Evolutionary conservation across 139 green algal species (phyloP).

Genomic region (Axilococcus clingmanii): DNA sequence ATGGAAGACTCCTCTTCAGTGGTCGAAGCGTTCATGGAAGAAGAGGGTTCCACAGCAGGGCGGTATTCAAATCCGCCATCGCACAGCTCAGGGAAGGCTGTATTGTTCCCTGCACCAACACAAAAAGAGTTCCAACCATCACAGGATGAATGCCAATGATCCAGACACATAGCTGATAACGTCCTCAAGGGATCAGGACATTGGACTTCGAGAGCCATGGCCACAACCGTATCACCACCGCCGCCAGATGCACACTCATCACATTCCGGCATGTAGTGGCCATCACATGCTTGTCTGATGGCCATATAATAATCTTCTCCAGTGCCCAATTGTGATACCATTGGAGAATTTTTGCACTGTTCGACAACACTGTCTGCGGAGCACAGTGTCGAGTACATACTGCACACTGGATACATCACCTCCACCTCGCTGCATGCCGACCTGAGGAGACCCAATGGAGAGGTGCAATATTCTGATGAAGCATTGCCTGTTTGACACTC

Average conservation of each 20-base stretch:
- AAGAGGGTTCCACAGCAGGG: not conserved
- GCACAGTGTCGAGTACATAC: not conserved
- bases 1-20: not conserved
- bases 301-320: not conserved
- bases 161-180: conserved; percentile 1
- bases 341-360: not conserved
- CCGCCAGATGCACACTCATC: not conserved
- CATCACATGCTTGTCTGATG: not conserved
- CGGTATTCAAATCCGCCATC: too few species aligned
- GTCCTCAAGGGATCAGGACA: conserved; percentile 2
- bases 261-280: conserved; percentile 1
- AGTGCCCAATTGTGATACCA: not conserved
- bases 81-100: not conserved
- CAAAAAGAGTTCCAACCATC: conserved; percentile 1
- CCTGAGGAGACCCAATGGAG: not conserved
- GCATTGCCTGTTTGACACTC: conserved; percentile 10
- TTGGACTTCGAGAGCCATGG: not conserved
- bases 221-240: not conserved
- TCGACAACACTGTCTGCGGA: not conserved
- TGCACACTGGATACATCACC: not conserved
- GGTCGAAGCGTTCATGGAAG: not conserved
- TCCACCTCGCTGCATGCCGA: not conserved
- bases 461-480: not conserved
- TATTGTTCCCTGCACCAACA: not conserved
- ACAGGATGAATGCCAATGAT: not conserved